Base-by-base conservation (phyloP, 495 filamentous ascomycete species). In the Trichoderma asperelloides region DNA sequence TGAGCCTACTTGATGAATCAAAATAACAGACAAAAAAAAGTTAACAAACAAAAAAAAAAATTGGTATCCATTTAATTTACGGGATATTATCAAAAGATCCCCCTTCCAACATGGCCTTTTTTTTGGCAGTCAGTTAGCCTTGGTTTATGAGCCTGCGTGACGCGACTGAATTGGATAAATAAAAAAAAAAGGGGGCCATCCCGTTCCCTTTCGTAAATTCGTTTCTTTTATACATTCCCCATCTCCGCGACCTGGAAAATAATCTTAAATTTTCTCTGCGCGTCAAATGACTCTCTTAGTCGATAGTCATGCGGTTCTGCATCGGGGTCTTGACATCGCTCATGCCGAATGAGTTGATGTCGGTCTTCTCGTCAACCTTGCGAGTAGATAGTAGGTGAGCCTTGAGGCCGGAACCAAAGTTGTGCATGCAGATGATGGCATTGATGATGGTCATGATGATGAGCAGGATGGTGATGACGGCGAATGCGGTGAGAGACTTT, bases 381-480 rank as follows among this genome's bases (percentile, higher is more conserved):
- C 77, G 76, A 47, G 89, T 82, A 71, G 81, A 83, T 73, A 85
- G 81, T 69, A 98, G 85, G 75, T 97, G 92, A 18, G 87, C 89
- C 79, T 96, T 97, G 67, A 98, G 80, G 8, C 95, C 95, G 69
- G 89, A 88, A 78, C 89, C 82, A 83, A 98, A 98, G 80, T 98
- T 98, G 74, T 81, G 78, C 77, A 89, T 90, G 81, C 95, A 98
- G 70, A 91, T 82, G 70, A 88, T 85, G 30, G 92, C 94, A 68
- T 96, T 93, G 78, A 87, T 80, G 71, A 98, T 98, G 65, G 95
- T 98, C 65, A 91, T 75, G 49, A 96, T 79, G 71, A 98, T 93
- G 68, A 97, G 80, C 33, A 95, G 72, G 39, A 98, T 86, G 25
- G 96, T 97, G 71, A 98, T 89, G 67, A 96, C 86, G 65, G 95